phyloP scores from a whole-genome alignment of 768 basidiomycete species.

The Coprinellus aureogranulatus region DNA sequence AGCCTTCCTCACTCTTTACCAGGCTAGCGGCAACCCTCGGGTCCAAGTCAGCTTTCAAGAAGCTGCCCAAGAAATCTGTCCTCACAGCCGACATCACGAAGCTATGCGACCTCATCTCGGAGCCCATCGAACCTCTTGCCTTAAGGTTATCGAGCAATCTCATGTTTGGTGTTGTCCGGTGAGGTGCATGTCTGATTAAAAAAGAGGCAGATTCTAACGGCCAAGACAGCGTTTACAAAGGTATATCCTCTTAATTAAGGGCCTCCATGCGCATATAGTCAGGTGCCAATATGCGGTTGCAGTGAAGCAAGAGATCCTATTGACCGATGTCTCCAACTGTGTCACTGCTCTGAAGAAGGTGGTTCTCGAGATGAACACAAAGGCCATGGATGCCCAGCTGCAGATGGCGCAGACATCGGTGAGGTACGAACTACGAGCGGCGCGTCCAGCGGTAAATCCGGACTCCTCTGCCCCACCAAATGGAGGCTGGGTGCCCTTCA shows the following conservation, averaged over 20 bases:
- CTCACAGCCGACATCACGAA: slow-evolving; percentile 79
- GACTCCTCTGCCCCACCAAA: background rate
- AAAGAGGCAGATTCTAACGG: too few relatives aligned
- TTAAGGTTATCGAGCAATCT: slow-evolving; percentile 84
- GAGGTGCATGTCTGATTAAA: slow-evolving; percentile 5
- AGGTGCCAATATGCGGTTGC: background rate
- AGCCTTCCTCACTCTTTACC: background rate
- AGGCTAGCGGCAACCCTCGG: slow-evolving; percentile 93
- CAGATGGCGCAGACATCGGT: slow-evolving; percentile 70
- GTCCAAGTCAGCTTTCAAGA: slow-evolving; percentile 82
- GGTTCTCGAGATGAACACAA: slow-evolving; percentile 59
- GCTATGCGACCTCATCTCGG: slow-evolving; percentile 75
- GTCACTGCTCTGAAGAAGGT: slow-evolving; percentile 77
- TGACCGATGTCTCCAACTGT: slow-evolving; percentile 76
- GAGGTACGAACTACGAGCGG: too few relatives aligned
- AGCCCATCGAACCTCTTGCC: slow-evolving; percentile 85
- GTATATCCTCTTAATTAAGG: slow-evolving; percentile 17
- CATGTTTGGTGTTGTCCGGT: slow-evolving; percentile 89
- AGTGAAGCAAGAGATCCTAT: slow-evolving; percentile 86
- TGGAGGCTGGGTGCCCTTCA: background rate
- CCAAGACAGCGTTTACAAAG: slow-evolving; percentile 41
- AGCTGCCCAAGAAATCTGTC: slow-evolving; percentile 80
- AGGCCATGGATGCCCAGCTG: slow-evolving; percentile 48
- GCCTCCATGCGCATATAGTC: background rate
- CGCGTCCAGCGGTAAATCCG: too few relatives aligned